Percentiles rank a stretch among this genome's conserved stretches.
Conservation (phyloP, 2,329 filamentous ascomycete genomes). For the Phyllosticta capitalensis region DNA sequence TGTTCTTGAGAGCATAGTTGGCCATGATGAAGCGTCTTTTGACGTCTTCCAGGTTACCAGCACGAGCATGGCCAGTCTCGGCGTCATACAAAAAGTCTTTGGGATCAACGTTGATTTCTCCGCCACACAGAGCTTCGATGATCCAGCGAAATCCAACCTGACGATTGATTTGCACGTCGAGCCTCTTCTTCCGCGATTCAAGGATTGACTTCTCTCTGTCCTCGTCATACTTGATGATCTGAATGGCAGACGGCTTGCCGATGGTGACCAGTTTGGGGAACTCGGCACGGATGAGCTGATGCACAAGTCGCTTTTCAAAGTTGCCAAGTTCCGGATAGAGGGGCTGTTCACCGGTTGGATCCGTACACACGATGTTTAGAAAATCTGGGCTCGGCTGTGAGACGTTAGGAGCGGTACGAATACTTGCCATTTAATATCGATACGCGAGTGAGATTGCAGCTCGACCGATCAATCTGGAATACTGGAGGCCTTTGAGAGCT, state of each 20-base stretch:
- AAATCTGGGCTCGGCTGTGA: conserved; percentile 13
- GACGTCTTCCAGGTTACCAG: conserved; percentile 26
- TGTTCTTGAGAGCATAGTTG: conserved; percentile 34
- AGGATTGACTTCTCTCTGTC: conserved; percentile 35
- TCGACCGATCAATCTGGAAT: background rate
- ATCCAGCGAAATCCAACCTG: conserved; percentile 43
- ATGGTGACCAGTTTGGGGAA: conserved; percentile 41
- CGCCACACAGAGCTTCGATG: conserved; percentile 36
- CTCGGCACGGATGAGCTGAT: conserved; percentile 56
- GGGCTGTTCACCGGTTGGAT: conserved; percentile 17
- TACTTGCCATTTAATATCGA: background rate
- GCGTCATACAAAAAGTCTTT: conserved; percentile 26
- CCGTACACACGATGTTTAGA: conserved; percentile 23
- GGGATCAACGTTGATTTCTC: conserved; percentile 30
- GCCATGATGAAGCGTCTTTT: conserved; percentile 31
- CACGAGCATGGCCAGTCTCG: conserved; percentile 25
- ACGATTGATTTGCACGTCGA: conserved; percentile 12
- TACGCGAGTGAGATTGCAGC: background rate
- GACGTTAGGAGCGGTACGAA: conserved; percentile 36
- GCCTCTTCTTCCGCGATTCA: conserved; percentile 12
- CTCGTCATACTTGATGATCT: conserved; percentile 33
- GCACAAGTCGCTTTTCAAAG: conserved; percentile 56
- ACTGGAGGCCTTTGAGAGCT: background rate
- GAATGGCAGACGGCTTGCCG: conserved; percentile 33
- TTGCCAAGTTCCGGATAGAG: conserved; percentile 19